Evolutionary conservation across 768 basidiomycete species (phyloP), one percentile per base, ranked within the genome.

Genomic region (Lentinula aciculospora): DNA sequence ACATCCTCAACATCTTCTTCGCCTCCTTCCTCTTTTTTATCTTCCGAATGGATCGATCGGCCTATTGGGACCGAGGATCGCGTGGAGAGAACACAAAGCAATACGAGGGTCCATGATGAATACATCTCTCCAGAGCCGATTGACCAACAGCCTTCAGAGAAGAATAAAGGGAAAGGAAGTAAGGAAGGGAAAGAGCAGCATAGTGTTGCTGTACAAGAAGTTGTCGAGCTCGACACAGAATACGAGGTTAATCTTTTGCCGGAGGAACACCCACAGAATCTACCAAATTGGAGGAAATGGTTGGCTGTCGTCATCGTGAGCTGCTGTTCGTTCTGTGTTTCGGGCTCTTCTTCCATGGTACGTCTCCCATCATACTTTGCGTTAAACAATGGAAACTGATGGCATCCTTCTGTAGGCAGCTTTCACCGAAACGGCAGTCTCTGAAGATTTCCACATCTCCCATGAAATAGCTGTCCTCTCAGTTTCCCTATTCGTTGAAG

Each of bases 401-500:
- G 5, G 36, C 2, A 10, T 28, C 17, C 37, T 53, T 21, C n/a
- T 3, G n/a, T 31, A 85, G 85, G 81, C 85, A 9, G 72, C 81
- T 0, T 84, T 82, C 51, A 82, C 90, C 0, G 88, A 92, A 68
- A 63, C 66, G 0, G 84, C 81, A 0, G 74, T 88, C 45, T 73
- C 83, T 29, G 54, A 65, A 9, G 77, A 80, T 7, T 77, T 85
- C 50, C 68, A 74, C 40, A 75, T 83, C 32, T 72, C 74, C 3
- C 72, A 75, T 49, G 71, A 72, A 19, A 71, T 83, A 28, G 72
- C 81, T 2, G 76, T 84, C 31, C 70, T 84, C 0, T 78, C 81
- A 0, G 74, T 86, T 12, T 82, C 81, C 32, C 65, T 84, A 0
- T 86, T 79, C 60, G 80, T 87, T 21, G 69, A 79, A 29, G 85